Evolutionary conservation across 805 yeast genomes (phyloP), one percentile per base, ranked within the genome.

Genomic region (Myxozyma udenii): DNA sequence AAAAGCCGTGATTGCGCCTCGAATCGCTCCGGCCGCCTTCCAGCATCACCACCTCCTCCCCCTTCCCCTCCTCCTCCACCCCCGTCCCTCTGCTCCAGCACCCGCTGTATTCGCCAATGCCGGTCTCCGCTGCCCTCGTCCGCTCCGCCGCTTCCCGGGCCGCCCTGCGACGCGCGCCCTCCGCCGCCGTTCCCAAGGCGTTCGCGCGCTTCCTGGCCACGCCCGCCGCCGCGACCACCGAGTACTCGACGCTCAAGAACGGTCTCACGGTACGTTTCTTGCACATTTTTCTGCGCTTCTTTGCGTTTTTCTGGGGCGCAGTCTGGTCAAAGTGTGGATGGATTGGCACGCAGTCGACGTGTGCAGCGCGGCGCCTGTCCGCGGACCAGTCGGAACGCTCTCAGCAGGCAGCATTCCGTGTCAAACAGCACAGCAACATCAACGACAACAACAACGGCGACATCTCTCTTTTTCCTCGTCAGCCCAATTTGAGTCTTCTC

Each of bases 221-320:
- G 12, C 47, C 42, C 4, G 57, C 63, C 11, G 41, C 68, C 26
- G 78, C 83, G 22, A 66, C 68, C 26, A 80, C 87, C 26, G 72
- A 76, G 65, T 85, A 89, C 7, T 80, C 96, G 1, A 80, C 84
- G 2, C 74, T 93, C 47, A 74, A 83, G n/a, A 93, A 93, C 67
- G 99, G 99, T 2, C 71, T 93, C 40, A 91, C 97, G 0, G 96
- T 91, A 51, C 33, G 60, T 47, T 7, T 18, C 25, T 11, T 12
- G 3, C 30, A 4, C 7, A 7, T 3, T 26, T 40, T n/a, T n/a
- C n/a, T n/a, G n/a, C n/a, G n/a, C n/a, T n/a, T n/a, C n/a, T n/a
- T n/a, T n/a, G n/a, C n/a, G n/a, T n/a, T n/a, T n/a, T n/a, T n/a
- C n/a, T n/a, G n/a, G n/a, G n/a, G n/a, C n/a, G n/a, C n/a, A n/a